phyloP scores from a whole-genome alignment of 2,329 filamentous ascomycete species.

The Talaromyces sp. region DNA sequence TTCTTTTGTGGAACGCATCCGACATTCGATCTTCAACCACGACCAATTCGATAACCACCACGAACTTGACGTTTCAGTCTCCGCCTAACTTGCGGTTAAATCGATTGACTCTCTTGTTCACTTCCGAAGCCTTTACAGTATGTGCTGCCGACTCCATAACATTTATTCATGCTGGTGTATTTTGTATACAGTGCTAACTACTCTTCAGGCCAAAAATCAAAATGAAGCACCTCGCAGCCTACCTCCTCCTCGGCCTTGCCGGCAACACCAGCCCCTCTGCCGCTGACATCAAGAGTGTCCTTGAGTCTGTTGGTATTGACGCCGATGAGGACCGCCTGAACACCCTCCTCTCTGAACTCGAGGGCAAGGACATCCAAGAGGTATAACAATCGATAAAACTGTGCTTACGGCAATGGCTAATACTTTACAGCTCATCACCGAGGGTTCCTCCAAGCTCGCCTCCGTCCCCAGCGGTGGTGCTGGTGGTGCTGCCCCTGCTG shows the following conservation, averaged over 20 bases:
- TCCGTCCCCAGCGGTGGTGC: slow-evolving; percentile 91
- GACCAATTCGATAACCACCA: slow-evolving; percentile 25
- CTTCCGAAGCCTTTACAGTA: slow-evolving; percentile 23
- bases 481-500: slow-evolving; percentile 58
- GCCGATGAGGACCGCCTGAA: slow-evolving; percentile 80
- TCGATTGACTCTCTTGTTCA: slow-evolving; percentile 77
- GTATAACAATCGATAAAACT: slow-evolving; percentile 45
- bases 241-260: slow-evolving; percentile 91
- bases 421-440: slow-evolving; percentile 69
- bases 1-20: slow-evolving; percentile 22
- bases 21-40: slow-evolving; percentile 25
- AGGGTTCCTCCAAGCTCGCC: slow-evolving; percentile 89
- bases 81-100: slow-evolving; percentile 98
- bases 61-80: slow-evolving; percentile 99
- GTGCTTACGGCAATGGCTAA: slow-evolving; percentile 12
- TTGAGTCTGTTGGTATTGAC: slow-evolving; percentile 92
- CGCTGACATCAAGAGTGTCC: slow-evolving; percentile 78
- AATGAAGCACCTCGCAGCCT: slow-evolving; percentile 99
- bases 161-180: not conserved
- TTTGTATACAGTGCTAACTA: not conserved
- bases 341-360: slow-evolving; percentile 75
- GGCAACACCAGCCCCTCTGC: slow-evolving; percentile 88
- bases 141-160: slow-evolving; percentile 13
- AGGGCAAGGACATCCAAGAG: slow-evolving; percentile 72
- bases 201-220: slow-evolving; percentile 42